Evolutionary conservation across 306 rosid species (phyloP), one percentile per base, ranked within the genome.

Genomic region (Cicer pinnatifidum): DNA sequence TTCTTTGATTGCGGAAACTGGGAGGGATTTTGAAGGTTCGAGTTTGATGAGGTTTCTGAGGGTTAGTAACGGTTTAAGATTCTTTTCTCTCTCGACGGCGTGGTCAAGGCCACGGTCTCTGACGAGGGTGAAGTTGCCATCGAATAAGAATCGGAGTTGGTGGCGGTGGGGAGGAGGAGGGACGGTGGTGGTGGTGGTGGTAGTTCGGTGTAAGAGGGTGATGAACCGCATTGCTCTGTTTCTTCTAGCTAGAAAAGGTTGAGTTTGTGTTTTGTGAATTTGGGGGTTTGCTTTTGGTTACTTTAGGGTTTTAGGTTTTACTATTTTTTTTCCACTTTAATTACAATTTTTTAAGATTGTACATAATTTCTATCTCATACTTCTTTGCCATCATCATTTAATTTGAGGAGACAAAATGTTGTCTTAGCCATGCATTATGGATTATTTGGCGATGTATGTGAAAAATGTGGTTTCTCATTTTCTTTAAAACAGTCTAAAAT

Each of bases 91-190:
- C 82, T 91, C 97, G 11, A 93, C 96, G 39, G 89, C 96, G 80
- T 91, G 98, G 78, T 93, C 97, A 8, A 93, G 89, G 41, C 97
- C 98, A 0, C 97, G 93, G 82, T 93, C 98, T 52, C 96, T 86
- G 67, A 88, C 89, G 40, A 75, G 64, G 71, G 89, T 85, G 78
- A 84, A 33, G 45, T 85, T 63, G 47, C 82, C 44, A 39, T 75
- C 82, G 47, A 83, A 78, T 17, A 88, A 75, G 72, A 80, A 84
- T n/a, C 92, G 82, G 63, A 64, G 65, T 67, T 23, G 80, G 10
- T 13, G 57, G 8, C 10, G 82, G 8, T 50, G 58, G 58, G 69
- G 69, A 15, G 75, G 11, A 37, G 53, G 65, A 5, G 44, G 57
- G 33, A 48, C 72, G n/a, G 70, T 5, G 75, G 15, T 71, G 1